Conservation (phyloP, 1,139 yeast genomes). For the Lodderomyces beijingensis region DNA sequence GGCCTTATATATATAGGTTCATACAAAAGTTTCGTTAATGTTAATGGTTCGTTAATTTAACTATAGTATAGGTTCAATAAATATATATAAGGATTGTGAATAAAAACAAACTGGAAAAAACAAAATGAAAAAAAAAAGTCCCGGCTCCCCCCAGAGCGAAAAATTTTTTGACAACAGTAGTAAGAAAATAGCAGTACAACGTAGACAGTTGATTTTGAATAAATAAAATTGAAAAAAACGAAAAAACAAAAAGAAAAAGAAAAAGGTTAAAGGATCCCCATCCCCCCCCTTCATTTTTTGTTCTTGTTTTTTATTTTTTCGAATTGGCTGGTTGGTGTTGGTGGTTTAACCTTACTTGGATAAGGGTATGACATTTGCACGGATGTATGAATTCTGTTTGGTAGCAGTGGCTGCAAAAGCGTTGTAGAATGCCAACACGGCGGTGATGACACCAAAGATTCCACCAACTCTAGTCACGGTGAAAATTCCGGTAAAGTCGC, state of each 20-base stretch:
- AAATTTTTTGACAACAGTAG: no score
- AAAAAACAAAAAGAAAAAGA: not conserved
- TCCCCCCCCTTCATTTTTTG: no score
- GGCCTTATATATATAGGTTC: no score
- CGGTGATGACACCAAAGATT: conserved; percentile 38
- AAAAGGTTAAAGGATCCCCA: not conserved
- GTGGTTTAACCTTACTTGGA: not conserved
- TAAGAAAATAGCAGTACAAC: no score
- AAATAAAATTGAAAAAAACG: not conserved
- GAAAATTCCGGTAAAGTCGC: conserved; percentile 24
- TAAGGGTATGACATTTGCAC: conserved; percentile 1
- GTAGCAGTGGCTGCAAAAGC: conserved; percentile 33
- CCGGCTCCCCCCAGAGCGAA: not conserved
- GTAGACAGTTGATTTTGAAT: no score
- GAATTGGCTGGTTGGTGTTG: no score
- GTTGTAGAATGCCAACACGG: conserved; percentile 39
- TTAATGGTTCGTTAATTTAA: not conserved
- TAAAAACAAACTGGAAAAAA: not conserved
- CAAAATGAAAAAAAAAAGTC: not conserved
- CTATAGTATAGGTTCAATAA: not conserved
- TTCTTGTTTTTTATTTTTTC: no score
- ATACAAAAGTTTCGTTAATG: no score
- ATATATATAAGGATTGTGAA: no score
- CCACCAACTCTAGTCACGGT: conserved; percentile 25
- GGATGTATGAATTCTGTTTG: conserved; percentile 26